Conservation (phyloP, 129 eudicot genomes). For the Ambrosia artemisiifolia region DNA sequence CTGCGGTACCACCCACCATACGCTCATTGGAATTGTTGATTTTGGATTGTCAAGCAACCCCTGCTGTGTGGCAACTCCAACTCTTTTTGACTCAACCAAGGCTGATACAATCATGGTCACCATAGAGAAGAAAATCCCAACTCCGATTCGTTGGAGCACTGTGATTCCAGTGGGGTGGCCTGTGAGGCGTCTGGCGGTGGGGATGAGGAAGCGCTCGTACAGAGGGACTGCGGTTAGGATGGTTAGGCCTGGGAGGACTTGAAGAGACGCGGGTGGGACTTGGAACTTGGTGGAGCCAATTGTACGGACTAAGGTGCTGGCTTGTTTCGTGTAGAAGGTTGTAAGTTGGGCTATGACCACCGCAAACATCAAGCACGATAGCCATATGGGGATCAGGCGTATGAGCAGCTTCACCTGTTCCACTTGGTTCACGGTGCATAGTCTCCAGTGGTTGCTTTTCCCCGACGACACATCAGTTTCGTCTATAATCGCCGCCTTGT, state of each 20-base stretch:
- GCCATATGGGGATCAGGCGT: constrained; percentile 57
- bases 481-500: constrained; percentile 57
- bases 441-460: constrained; percentile 42
- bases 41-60: constrained; percentile 35
- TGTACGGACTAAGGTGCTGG: constrained; percentile 39
- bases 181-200: constrained; percentile 37
- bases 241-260: constrained; percentile 50
- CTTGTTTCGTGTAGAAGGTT: constrained; percentile 64
- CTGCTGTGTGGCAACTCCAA: constrained; percentile 25
- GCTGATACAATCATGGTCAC: constrained; percentile 49
- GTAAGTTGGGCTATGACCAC: constrained; percentile 50
- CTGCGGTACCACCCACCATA: constrained; percentile 55
- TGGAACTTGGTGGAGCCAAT: constrained; percentile 27
- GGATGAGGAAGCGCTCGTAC: constrained; percentile 48
- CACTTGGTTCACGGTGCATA: constrained; percentile 56
- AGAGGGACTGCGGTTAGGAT: constrained; percentile 43
- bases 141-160: constrained; percentile 55
- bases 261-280: constrained; percentile 49
- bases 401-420: constrained; percentile 59
- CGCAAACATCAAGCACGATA: constrained; percentile 47
- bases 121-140: constrained; percentile 41
- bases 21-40: constrained; percentile 30
- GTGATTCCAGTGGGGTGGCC: constrained; percentile 56
- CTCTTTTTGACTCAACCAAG: constrained; percentile 40
- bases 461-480: constrained; percentile 33